Evolutionary conservation across 2,329 filamentous ascomycete genomes (phyloP).

Genomic region (Rasamsonia emersonii): DNA sequence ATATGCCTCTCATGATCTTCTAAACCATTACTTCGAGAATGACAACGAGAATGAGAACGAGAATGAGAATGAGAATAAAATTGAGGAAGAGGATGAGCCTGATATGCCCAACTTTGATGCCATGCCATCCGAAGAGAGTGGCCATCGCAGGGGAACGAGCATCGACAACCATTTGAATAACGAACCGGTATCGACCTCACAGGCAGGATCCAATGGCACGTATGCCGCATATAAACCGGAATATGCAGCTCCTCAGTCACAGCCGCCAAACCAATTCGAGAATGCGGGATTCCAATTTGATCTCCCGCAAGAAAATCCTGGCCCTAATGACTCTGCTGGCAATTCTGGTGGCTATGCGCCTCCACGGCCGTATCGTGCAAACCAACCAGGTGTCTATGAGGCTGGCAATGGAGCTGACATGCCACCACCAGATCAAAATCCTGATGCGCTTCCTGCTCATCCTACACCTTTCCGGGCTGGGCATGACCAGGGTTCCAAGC

Average conservation of each 20-base stretch:
- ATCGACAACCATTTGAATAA: constrained; percentile 12
- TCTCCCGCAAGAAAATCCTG: constrained; percentile 41
- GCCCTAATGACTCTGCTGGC: not conserved
- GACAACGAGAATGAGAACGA: constrained; percentile 32
- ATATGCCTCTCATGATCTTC: constrained; percentile 30
- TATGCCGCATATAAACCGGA: constrained; percentile 30
- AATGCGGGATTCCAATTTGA: constrained; percentile 61
- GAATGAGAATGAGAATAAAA: constrained; percentile 38
- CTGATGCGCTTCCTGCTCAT: constrained; percentile 49
- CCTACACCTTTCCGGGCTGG: constrained; percentile 48
- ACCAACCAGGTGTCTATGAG: constrained; percentile 14
- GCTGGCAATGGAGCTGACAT: constrained; percentile 9
- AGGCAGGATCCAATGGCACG: constrained; percentile 12
- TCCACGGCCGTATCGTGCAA: constrained; percentile 13
- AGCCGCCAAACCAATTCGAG: constrained; percentile 40
- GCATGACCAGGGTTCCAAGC: constrained; percentile 38
- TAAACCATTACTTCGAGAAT: constrained; percentile 46
- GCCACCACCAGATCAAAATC: constrained; percentile 31
- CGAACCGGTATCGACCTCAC: constrained; percentile 11
- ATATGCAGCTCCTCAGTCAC: constrained; percentile 21
- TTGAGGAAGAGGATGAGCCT: constrained; percentile 30
- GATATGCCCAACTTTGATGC: constrained; percentile 59
- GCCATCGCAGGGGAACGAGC: constrained; percentile 7
- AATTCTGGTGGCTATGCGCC: constrained; percentile 9
- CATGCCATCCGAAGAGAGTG: constrained; percentile 24